Percentiles rank a stretch among this genome's conserved stretches.
Conservation (phyloP, 1,284 basidiomycete genomes). For the Ceraceosorus bombacis region DNA sequence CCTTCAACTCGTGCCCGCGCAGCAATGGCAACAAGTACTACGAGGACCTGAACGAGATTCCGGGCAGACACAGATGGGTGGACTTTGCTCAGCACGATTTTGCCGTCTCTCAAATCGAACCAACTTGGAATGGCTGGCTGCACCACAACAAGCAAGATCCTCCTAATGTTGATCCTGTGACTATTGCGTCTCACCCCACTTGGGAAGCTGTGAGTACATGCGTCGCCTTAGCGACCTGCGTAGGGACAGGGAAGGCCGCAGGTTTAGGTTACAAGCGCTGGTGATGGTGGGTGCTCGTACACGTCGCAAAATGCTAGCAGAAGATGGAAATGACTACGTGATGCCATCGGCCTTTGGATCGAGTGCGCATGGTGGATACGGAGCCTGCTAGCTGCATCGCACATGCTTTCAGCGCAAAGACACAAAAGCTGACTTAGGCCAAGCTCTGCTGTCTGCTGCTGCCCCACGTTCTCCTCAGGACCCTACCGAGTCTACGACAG, state of each 20-base stretch:
- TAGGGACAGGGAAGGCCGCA: too few relatives aligned
- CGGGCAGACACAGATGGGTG: constrained; percentile 44
- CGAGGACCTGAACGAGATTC: constrained; percentile 43
- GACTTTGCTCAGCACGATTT: constrained; percentile 40
- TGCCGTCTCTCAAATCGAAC: constrained; percentile 42
- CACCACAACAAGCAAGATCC: constrained; percentile 37
- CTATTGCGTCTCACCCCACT: constrained; percentile 25
- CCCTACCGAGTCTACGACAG: constrained; percentile 40
- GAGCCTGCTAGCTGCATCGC: constrained; percentile 4
- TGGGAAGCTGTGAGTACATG: constrained; percentile 38
- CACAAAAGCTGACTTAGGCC: constrained; percentile 2
- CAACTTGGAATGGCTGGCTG: constrained; percentile 45
- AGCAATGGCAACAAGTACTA: constrained; percentile 46
- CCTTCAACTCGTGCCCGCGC: background rate
- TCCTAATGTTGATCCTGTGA: constrained; percentile 29
- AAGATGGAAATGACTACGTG: background rate
- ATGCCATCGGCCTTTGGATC: constrained; percentile 4
- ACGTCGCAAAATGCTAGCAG: background rate
- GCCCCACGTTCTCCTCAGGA: constrained; percentile 13
- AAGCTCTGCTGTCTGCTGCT: too few relatives aligned
- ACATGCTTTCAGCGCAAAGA: constrained; percentile 1
- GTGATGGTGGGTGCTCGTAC: too few relatives aligned
- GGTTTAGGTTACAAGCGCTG: too few relatives aligned
- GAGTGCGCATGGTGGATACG: background rate
- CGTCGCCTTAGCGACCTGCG: too few relatives aligned